Percentiles rank a stretch among this genome's conserved stretches.
Evolutionary conservation across 352 stramenopile species (phyloP).

Genomic region (Phytophthora aleatoria): DNA sequence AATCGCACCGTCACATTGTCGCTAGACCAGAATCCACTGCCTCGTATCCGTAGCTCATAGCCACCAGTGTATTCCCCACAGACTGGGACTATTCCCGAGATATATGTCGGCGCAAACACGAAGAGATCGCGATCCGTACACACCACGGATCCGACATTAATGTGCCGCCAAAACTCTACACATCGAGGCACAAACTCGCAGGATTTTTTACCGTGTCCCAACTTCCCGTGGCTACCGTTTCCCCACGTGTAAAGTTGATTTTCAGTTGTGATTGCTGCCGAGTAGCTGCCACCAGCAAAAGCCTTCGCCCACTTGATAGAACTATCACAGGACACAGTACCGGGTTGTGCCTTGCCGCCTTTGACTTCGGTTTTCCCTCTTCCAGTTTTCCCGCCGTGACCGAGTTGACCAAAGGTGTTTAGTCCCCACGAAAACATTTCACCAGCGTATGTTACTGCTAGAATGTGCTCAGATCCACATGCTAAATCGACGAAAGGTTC

Average conservation of each 20-base stretch:
- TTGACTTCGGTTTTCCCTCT: conserved; percentile 27
- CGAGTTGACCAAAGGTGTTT: conserved; percentile 82
- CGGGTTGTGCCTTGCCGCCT: conserved; percentile 28
- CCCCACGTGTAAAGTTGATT: conserved; percentile 66
- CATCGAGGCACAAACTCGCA: conserved; percentile 40
- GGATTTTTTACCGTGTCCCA: conserved; percentile 38
- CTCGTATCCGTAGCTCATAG: conserved; percentile 63
- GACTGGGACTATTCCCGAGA: conserved; percentile 46
- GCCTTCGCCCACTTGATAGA: conserved; percentile 47
- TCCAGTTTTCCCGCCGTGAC: conserved; percentile 41
- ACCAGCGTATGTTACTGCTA: conserved; percentile 63
- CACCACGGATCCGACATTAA: conserved; percentile 48
- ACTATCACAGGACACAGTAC: conserved; percentile 11
- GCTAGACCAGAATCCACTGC: conserved; percentile 80
- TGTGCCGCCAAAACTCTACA: conserved; percentile 46
- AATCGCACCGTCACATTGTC: conserved; percentile 85
- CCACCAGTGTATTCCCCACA: conserved; percentile 61
- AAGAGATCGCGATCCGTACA: conserved; percentile 57
- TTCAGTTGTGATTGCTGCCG: conserved; percentile 44
- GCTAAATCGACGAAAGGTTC: conserved; percentile 61
- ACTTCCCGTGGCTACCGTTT: conserved; percentile 51
- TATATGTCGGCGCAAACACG: conserved; percentile 64
- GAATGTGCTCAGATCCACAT: conserved; percentile 66
- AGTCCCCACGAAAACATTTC: conserved; percentile 78
- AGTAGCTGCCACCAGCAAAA: conserved; percentile 70